Evolutionary conservation across 2,329 filamentous ascomycete genomes (phyloP).

Genomic region (Aureobasidium mangrovei): DNA sequence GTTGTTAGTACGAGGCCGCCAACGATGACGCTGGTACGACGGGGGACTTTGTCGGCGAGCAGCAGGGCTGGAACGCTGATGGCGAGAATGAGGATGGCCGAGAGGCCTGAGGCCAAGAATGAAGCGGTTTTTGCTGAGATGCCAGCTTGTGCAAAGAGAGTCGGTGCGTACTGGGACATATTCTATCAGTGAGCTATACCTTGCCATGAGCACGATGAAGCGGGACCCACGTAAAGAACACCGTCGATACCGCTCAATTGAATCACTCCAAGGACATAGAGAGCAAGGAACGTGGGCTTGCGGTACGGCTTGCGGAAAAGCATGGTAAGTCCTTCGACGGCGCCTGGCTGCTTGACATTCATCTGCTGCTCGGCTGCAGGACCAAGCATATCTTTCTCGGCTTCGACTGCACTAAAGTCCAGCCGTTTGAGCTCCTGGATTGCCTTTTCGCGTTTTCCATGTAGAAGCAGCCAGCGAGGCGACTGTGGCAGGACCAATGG

Average conservation of each 20-base stretch:
- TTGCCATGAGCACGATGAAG: neutral
- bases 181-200: too few relatives aligned
- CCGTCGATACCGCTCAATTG: slow-evolving; percentile 56
- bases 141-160: slow-evolving; percentile 49
- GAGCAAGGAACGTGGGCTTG: slow-evolving; percentile 41
- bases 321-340: slow-evolving; percentile 19
- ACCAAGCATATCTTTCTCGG: slow-evolving; percentile 40
- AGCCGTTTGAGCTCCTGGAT: slow-evolving; percentile 34
- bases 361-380: slow-evolving; percentile 17
- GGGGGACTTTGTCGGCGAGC: slow-evolving; percentile 47
- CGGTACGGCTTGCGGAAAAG: slow-evolving; percentile 26
- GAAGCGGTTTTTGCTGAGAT: slow-evolving; percentile 42
- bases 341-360: slow-evolving; percentile 9
- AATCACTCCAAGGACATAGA: slow-evolving; percentile 51
- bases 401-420: slow-evolving; percentile 32
- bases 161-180: slow-evolving; percentile 44
- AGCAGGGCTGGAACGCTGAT: slow-evolving; percentile 47
- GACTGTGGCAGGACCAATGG: slow-evolving; percentile 45
- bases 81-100: slow-evolving; percentile 46
- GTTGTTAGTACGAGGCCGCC: slow-evolving; percentile 44
- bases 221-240: slow-evolving; percentile 46
- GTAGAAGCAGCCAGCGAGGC: slow-evolving; percentile 48
- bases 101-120: slow-evolving; percentile 52
- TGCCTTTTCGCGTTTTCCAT: slow-evolving; percentile 42
- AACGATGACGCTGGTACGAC: slow-evolving; percentile 44